phyloP scores from a whole-genome alignment of 2,329 filamentous ascomycete genomes.

The Parastagonospora nodorum region DNA sequence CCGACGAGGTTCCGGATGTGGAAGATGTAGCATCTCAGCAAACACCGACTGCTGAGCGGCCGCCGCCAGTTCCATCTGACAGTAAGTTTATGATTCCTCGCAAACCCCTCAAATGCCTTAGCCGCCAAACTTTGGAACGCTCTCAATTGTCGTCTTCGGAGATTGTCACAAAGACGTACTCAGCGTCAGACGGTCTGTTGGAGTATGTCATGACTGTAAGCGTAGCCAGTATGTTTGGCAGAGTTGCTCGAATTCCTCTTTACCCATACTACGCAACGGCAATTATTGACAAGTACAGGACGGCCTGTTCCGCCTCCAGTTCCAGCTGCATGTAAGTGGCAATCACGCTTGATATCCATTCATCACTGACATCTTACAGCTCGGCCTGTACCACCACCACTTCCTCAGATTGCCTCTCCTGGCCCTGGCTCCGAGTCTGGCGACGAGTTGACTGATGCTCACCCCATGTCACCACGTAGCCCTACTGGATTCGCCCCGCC shows the following conservation, averaged over 20 bases:
- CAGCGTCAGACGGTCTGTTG: constrained; percentile 37
- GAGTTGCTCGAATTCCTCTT: not conserved
- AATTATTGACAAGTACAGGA: constrained; percentile 42
- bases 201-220: constrained; percentile 47
- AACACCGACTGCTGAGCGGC: constrained; percentile 45
- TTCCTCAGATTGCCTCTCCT: constrained; percentile 64
- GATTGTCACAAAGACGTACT: constrained; percentile 40
- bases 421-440: constrained; percentile 85
- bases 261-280: not conserved
- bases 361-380: constrained; percentile 51
- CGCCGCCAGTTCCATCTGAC: constrained; percentile 54
- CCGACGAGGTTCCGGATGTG: constrained; percentile 59
- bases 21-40: constrained; percentile 57
- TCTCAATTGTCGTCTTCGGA: constrained; percentile 33
- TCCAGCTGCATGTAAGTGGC: constrained; percentile 41
- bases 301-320: constrained; percentile 47
- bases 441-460: constrained; percentile 68
- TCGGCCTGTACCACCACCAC: constrained; percentile 64
- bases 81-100: constrained; percentile 55
- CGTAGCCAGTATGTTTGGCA: constrained; percentile 44
- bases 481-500: constrained; percentile 34
- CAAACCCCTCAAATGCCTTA: constrained; percentile 33
- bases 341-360: not conserved
- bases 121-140: constrained; percentile 24
- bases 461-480: constrained; percentile 32